Base-by-base conservation (phyloP, 148 eudicot genomes). In the Fagopyrum homotropicum region DNA sequence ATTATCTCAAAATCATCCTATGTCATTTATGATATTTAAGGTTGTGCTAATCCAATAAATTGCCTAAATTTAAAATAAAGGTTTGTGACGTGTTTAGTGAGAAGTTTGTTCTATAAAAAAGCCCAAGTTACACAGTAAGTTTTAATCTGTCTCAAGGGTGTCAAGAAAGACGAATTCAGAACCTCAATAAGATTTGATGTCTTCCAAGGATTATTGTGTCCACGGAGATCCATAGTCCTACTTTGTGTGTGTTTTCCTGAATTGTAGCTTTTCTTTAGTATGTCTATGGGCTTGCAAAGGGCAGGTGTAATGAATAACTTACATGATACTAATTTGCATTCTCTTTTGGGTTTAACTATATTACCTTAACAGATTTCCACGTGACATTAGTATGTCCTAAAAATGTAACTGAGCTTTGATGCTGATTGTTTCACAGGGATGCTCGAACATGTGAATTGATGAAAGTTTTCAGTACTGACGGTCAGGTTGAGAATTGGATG, bases 401-500 rank as follows among this genome's bases (percentile, higher is more conserved):
- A 64, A 14, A 9, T 9, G 11, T 9, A 2, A 2, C 5, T 63
- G 69, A 45, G 69, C 43, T 29, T 61, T 35, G 45, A 5, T 43
- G 9, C 12, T 68, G 78, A 29, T 70, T 75, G 1, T 63, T 73
- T 69, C 73, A 76, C 90, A 95, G 98, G 98, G 90, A 92, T 89
- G 88, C 97, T 78, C 87, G 89, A 48, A 95, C 92, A 35, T 80
- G 92, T 77, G 98, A 92, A 84, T 78, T 95, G 77, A 78, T 95
- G 77, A 95, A 92, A 85, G 89, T 91, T 72, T 90, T 92, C 80
- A 90, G 88, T 75, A 77, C 87, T 51, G 97, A 95, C 78, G 98
- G 98, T 72, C 97, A 89, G 84, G 79, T 84, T 76, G 98, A 95
- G 74, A 92, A 79, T 74, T 76, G 75, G 81, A 63, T 73, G 55